Percentiles rank a stretch among this genome's conserved stretches.
These are phyloP conservation scores for Boletus patriciae DNA, from an alignment of 768 basidiomycete species.

Conservation along the genomic window DNA sequence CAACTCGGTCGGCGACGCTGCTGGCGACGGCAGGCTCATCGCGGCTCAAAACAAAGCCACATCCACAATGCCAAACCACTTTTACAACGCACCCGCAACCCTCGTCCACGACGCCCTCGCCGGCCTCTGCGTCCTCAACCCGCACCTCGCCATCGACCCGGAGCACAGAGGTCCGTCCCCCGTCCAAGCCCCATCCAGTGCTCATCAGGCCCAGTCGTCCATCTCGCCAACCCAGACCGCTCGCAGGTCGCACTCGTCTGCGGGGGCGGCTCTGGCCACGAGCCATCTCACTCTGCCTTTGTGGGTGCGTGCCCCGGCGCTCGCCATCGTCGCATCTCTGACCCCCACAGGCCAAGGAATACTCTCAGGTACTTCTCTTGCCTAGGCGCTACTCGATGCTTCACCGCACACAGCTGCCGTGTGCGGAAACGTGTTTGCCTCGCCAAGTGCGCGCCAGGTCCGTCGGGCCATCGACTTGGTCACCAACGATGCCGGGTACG, in stretches of 20 bases:
- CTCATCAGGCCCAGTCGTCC: conserved; percentile 51
- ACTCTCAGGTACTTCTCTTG: conserved; percentile 53
- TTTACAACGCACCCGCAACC: conserved; percentile 66
- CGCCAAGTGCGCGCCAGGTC: conserved; percentile 85
- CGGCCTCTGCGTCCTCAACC: conserved; percentile 72
- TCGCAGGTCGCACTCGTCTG: conserved; percentile 76
- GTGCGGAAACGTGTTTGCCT: conserved; percentile 87
- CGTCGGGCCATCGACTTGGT: conserved; percentile 76
- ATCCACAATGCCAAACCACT: conserved; percentile 55
- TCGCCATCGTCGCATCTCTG: not conserved
- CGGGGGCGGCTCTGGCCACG: conserved; percentile 88
- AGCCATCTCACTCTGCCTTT: conserved; percentile 86
- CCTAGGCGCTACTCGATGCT: not conserved
- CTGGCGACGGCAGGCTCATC: conserved; percentile 47
- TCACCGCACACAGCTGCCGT: conserved; percentile 56
- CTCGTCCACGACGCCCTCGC: conserved; percentile 78
- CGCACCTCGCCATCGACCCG: conserved; percentile 66
- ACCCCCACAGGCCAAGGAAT: conserved; percentile 63
- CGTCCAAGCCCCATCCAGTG: not conserved
- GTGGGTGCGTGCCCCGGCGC: conserved; percentile 57
- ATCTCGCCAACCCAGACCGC: conserved; percentile 53
- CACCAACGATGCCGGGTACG: conserved; percentile 69
- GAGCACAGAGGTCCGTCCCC: conserved; percentile 54
- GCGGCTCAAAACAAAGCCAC: conserved; percentile 8
- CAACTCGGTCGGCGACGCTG: conserved; percentile 43